Base-by-base conservation (phyloP, 164 flowering plant species). In the Vitis cinerea region DNA sequence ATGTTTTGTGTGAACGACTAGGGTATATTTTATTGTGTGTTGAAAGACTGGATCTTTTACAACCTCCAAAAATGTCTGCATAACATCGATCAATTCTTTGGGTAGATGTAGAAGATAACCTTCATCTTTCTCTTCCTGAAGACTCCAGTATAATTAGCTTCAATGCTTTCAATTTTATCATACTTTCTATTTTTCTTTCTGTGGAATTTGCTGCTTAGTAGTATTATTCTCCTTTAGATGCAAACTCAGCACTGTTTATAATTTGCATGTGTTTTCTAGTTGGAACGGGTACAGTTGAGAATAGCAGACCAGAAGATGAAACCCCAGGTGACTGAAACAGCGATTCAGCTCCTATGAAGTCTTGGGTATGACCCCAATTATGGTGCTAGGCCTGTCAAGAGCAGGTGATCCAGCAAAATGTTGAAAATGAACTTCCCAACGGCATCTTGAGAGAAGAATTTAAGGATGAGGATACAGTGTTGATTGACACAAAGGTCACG, bases 351-450 rank as follows among this genome's bases (percentile, higher is more conserved):
- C 6, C 83, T 95, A 3, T 97, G 94, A 11, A 84, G 74, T 70
- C 94, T 95, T 29, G 99, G 98, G 9, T 93, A 95, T 67, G 98
- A 95, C 67, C 97, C 97, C 8, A 93, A 83, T 83, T 95, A 95
- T 64, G 99, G 99, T 29, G 99, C 99, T 13, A 82, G 99, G 75
- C 98, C 98, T 1, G 98, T 93, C 16, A 95, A 23, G 27, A 95
- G 83, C 84, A 97, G 9, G 97, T 91, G 70, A 93, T 93, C 71
- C 99, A 96, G 60, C 99, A 90, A 72, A 67, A 93, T 23, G 89
- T 93, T 1, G 98, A 96, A 71, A 96, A 91, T 50, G 97, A 91
- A 72, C 86, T 96, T 30, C 98, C 99, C 29, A 96, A 90, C 79
- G 98, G 97, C 54, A 96, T 93, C 30, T 75, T 96, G 73, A 87